phyloP scores from a whole-genome alignment of 495 filamentous ascomycete genomes.

The Polyplosphaeria fusca region DNA sequence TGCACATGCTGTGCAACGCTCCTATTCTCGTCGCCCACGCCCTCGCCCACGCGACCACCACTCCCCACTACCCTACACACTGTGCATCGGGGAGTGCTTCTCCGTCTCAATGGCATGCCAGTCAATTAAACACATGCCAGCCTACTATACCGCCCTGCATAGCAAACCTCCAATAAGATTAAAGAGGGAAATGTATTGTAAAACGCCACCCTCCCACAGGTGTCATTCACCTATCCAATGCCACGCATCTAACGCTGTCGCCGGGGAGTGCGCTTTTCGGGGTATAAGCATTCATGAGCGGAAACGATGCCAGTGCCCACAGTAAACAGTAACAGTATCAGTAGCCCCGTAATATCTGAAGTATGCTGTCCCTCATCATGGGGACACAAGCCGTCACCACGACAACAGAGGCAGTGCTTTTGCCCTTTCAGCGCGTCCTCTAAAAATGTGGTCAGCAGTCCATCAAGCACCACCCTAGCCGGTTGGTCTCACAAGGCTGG shows the following conservation, averaged over 20 bases:
- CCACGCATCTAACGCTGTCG: background rate
- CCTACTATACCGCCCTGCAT: slow-evolving; percentile 1
- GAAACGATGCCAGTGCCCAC: slow-evolving; percentile 11
- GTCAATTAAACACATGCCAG: background rate
- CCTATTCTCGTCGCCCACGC: too few relatives aligned
- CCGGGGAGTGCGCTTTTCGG: slow-evolving; percentile 16
- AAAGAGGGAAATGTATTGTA: too few relatives aligned
- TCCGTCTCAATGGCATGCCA: background rate
- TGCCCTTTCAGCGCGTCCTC: slow-evolving; percentile 18
- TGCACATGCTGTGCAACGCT: too few relatives aligned
- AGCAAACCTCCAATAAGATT: background rate
- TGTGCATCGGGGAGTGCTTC: background rate
- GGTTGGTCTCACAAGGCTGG: slow-evolving; percentile 31
- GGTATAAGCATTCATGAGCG: slow-evolving; percentile 24
- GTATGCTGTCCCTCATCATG: too few relatives aligned
- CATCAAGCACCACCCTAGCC: background rate
- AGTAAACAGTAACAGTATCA: background rate
- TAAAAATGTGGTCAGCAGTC: slow-evolving; percentile 8
- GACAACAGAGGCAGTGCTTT: too few relatives aligned
- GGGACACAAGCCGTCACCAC: too few relatives aligned
- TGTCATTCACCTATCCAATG: slow-evolving; percentile 20
- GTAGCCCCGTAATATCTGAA: too few relatives aligned
- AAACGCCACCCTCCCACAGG: background rate
- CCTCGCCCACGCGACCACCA: too few relatives aligned
- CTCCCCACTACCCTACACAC: too few relatives aligned